Conservation (phyloP, 257 asterid genomes). For the Fraxinus quadrangulata region DNA sequence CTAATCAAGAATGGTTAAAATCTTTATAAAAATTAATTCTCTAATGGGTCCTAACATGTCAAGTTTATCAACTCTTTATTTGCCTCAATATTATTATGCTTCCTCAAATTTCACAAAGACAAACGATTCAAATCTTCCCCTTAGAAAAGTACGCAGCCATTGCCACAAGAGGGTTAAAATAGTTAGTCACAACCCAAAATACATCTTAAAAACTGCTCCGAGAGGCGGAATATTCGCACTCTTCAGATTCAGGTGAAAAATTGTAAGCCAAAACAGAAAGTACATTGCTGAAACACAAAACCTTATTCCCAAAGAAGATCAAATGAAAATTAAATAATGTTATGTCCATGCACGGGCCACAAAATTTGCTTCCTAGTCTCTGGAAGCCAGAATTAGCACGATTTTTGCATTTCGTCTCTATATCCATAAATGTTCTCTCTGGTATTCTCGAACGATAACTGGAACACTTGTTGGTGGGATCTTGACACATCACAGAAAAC, state of each 20-base stretch:
- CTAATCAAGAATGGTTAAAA: no score
- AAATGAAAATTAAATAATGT: slow-evolving; percentile 14
- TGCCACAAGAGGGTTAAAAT: not conserved
- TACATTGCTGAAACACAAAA: slow-evolving; percentile 15
- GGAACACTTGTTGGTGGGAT: slow-evolving; percentile 89
- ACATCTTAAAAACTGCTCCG: slow-evolving; percentile 54
- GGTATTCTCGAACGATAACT: slow-evolving; percentile 77
- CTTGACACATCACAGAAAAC: slow-evolving; percentile 39
- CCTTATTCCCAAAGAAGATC: slow-evolving; percentile 28
- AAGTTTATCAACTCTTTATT: no score
- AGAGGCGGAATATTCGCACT: slow-evolving; percentile 74
- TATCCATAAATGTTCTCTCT: slow-evolving; percentile 67
- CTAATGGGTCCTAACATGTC: not conserved
- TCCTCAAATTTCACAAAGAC: not conserved
- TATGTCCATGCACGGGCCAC: slow-evolving; percentile 13
- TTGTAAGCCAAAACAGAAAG: slow-evolving; percentile 20
- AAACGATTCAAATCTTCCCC: not conserved
- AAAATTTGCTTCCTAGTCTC: slow-evolving; percentile 9
- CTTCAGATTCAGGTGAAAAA: slow-evolving; percentile 57
- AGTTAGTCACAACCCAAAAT: slow-evolving; percentile 19
- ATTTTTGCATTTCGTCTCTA: slow-evolving; percentile 22
- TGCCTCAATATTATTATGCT: no score
- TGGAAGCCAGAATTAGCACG: slow-evolving; percentile 7
- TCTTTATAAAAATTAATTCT: not conserved
- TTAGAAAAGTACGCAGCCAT: not conserved